A percentile compares a stretch with the other conserved stretches of the same genome.
These are phyloP conservation scores for Artemisia argyi DNA, from an alignment of 129 eudicot species.

Conservation along the genomic window DNA sequence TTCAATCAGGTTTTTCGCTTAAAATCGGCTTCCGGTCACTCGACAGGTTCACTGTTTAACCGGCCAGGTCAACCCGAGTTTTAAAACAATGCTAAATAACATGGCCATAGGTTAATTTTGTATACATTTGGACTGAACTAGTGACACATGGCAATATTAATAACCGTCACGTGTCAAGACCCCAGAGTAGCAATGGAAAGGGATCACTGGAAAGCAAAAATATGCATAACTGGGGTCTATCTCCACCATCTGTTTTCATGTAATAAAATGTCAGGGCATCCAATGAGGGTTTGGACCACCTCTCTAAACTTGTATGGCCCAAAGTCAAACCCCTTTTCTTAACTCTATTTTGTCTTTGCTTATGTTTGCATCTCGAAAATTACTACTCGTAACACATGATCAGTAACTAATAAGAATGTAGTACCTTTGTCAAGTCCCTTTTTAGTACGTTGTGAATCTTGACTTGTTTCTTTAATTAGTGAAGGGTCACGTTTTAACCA, in stretches of 20 bases:
- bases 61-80: too few species aligned
- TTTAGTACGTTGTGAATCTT: too few species aligned
- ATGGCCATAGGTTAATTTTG: not conserved
- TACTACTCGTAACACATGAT: too few species aligned
- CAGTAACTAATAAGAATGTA: too few species aligned
- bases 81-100: too few species aligned
- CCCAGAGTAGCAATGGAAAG: constrained; percentile 17
- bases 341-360: constrained; percentile 15
- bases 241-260: constrained; percentile 22
- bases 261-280: constrained; percentile 34
- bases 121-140: constrained; percentile 18
- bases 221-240: constrained; percentile 19
- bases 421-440: too few species aligned
- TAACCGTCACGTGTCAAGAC: constrained; percentile 32
- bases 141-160: constrained; percentile 22
- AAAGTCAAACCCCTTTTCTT: constrained; percentile 28
- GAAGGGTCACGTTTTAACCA: too few species aligned
- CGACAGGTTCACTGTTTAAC: too few species aligned
- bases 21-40: too few species aligned
- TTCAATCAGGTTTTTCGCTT: too few species aligned
- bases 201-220: constrained; percentile 22
- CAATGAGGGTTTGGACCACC: constrained; percentile 28
- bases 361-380: too few species aligned
- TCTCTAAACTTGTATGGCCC: constrained; percentile 23
- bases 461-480: too few species aligned